Base-by-base conservation (phyloP, 2,329 filamentous ascomycete genomes). In the Simplicillium sp. region DNA sequence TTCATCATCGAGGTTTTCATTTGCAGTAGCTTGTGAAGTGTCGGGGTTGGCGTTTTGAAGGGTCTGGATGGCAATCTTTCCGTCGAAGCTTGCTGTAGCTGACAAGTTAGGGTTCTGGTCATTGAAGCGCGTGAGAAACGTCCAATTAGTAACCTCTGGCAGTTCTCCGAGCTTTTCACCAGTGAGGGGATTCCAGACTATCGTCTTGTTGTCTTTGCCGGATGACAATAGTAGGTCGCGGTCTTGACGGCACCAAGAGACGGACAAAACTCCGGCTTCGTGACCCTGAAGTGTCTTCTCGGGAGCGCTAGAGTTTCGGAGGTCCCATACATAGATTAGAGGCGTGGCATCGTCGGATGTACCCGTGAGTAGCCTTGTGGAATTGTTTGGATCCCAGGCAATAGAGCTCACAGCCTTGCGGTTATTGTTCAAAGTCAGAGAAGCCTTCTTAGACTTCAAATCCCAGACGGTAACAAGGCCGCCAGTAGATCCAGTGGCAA, bases 391-490 rank as follows among this genome's bases (percentile, higher is more conserved):
- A 55, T 98, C 92, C 92, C 92, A 98, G 11, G 89, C 89, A 52
- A 98, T 87, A 44, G 94, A 83, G 63, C 89, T 96, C 54, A 97
- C 88, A 40, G 89, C 75, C 66, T 96, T 98, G 47, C 92, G 80
- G 57, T 87, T 92, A 58, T 94, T 92, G 70, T 96, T 98, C 49
- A 98, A 71, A 29, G 89, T 96, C 63, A 98, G 69, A 42, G 89
- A 96, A 52, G 95, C 88, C 67, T 95, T 96, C 76, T 95, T 97
- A 11, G 87, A 88, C 71, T 95, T 96, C 49, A 97, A 75, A 65
- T 98, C 92, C 92, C 92, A 98, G 14, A 98, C 90, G 2, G 92
- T 97, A 29, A 97, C 89, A 55, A 97, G 94, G 4, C 92, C 92
- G 38, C 88, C 89, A 46, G 80, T 84, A 57, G 89, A 90, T 50